Base-by-base conservation (phyloP, 192 early-diverging fungal species). In the Podila epigama region DNA sequence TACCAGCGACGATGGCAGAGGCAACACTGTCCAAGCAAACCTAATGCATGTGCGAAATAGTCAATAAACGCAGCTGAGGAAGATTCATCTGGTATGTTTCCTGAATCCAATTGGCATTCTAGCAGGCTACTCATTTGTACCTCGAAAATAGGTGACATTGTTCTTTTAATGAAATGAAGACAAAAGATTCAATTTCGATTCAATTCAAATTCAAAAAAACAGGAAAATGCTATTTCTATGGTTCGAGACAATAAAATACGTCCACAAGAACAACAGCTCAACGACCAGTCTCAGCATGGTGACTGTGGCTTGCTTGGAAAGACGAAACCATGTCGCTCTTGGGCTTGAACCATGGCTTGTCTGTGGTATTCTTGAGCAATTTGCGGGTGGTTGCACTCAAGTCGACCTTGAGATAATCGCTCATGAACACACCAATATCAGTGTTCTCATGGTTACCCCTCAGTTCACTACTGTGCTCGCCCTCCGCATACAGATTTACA, bases 401-500 rank as follows among this genome's bases (percentile, higher is more conserved):
- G 55, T 87, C 79, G 3, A 93, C 70, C 34, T 70, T 69, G 33
- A 93, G 75, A 55, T 84, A 90, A 4, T 80, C 58, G 0, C 51
- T 61, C 52, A 93, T 83, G 48, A 87, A 84, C 16, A 75, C 73
- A 52, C 89, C 89, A 27, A 93, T 84, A 4, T 90, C 82, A 1
- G 87, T 90, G 62, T 93, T 93, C 34, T 93, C 92, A 68, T 89
- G 82, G 68, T 77, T 88, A 25, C 90, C 90, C 12, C 71, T 70
- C 44, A 92, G 56, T 13, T 25, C 33, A 9, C 63, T 59, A 36
- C 66, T 40, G n/a, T 66, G 68, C 11, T 55, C 41, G 4, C 90
- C 89, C n/a, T 83, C 80, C 0, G 92, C 90, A 69, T 89, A 93
- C 12, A 93, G 66, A 27, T 88, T 98, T 12, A 99, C 97, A 79